Percentiles rank a stretch among this genome's conserved stretches.
Conservation (phyloP, 2,329 filamentous ascomycete genomes). For the Thielaviopsis ethacetica region DNA sequence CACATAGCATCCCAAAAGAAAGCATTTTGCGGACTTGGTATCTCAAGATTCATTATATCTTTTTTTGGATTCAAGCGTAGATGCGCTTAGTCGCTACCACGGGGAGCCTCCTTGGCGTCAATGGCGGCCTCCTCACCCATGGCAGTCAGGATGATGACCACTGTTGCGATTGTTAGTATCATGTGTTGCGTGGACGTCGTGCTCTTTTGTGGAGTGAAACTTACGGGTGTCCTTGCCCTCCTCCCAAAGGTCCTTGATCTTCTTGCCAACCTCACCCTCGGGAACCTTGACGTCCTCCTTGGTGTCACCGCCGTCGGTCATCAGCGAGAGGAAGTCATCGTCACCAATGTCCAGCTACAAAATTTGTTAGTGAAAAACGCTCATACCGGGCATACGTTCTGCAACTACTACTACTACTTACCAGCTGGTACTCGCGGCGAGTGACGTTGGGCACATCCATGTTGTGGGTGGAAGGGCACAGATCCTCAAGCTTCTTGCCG, state of each 20-base stretch:
- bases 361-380: not conserved
- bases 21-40: constrained; percentile 4
- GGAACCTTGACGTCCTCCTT: constrained; percentile 95
- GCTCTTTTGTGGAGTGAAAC: constrained; percentile 22
- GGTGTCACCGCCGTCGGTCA: constrained; percentile 68
- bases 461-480: constrained; percentile 94
- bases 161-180: constrained; percentile 42
- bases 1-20: not conserved
- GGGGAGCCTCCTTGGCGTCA: constrained; percentile 84
- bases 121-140: constrained; percentile 92
- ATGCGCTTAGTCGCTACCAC: constrained; percentile 12
- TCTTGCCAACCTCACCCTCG: constrained; percentile 74
- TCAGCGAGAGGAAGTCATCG: constrained; percentile 87
- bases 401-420: constrained; percentile 36
- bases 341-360: constrained; percentile 80
- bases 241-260: constrained; percentile 67
- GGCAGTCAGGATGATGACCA: constrained; percentile 62
- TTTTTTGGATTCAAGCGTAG: constrained; percentile 11
- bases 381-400: not conserved
- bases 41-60: constrained; percentile 13
- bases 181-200: not conserved
- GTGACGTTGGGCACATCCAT: constrained; percentile 94
- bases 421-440: constrained; percentile 84
- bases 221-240: constrained; percentile 92
- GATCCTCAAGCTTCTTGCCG: constrained; percentile 97